Conservation (phyloP, 331 rosid species). For the Malus hybrid region DNA sequence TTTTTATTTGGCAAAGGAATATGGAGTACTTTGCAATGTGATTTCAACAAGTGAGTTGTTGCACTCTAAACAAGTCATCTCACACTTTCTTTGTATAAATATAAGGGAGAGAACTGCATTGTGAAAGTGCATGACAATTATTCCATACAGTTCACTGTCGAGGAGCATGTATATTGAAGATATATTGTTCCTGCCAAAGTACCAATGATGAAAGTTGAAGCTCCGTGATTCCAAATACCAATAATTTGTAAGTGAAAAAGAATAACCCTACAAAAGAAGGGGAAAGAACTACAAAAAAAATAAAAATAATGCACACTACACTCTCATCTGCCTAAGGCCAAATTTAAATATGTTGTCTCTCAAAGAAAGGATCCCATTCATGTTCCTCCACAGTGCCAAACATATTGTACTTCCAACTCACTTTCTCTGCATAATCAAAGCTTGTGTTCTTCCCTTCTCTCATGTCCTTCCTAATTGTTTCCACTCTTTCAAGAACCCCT, state of each 20-base stretch:
- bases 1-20: not conserved
- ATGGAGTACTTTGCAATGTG: no score
- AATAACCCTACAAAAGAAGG: not conserved
- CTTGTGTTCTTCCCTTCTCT: conserved; percentile 22
- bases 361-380: conserved; percentile 31
- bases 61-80: no score
- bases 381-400: conserved; percentile 19
- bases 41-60: not conserved
- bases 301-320: no score
- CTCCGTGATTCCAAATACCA: not conserved
- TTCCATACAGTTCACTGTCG: no score
- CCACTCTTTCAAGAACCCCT: conserved; percentile 35
- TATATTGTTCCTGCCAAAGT: not conserved
- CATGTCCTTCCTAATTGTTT: conserved; percentile 19
- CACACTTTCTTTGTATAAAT: no score
- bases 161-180: not conserved
- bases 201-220: not conserved
- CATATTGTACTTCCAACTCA: conserved; percentile 25
- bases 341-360: not conserved
- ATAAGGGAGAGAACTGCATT: no score
- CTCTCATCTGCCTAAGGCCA: not conserved
- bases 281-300: not conserved
- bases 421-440: conserved; percentile 20
- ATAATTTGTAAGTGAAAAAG: not conserved
- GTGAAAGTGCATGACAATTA: no score